phyloP scores from a whole-genome alignment of 2,329 filamentous ascomycete species.

The Aphanoascus verrucosus region DNA sequence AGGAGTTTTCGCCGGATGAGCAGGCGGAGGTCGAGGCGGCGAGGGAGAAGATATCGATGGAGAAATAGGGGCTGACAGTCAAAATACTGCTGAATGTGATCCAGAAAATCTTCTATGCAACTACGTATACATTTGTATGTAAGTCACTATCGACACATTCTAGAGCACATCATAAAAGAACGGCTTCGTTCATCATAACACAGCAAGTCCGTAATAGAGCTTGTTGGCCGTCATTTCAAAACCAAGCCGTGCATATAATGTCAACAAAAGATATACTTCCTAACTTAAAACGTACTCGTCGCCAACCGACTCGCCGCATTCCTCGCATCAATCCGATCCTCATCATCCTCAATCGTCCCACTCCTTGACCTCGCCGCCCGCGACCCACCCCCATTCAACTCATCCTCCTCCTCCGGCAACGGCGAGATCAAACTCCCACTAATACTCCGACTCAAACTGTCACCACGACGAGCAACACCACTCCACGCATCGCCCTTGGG shows the following conservation, averaged over 20 bases:
- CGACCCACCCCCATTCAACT: conserved; percentile 36
- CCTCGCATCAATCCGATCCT: conserved; percentile 86
- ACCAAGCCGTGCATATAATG: neutral
- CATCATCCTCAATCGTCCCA: conserved; percentile 52
- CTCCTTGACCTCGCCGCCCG: conserved; percentile 37
- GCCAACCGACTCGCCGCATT: conserved; percentile 92
- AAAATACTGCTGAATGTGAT: too few relatives aligned
- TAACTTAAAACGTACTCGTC: conserved; percentile 74
- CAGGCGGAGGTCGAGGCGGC: conserved; percentile 16
- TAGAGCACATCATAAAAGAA: neutral
- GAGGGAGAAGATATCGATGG: neutral
- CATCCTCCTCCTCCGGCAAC: conserved; percentile 53
- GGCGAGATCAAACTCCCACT: conserved; percentile 60
- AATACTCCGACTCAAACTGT: conserved; percentile 66
- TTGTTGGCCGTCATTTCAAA: neutral
- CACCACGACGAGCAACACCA: conserved; percentile 72
- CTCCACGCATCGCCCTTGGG: conserved; percentile 98
- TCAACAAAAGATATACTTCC: neutral
- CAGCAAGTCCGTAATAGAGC: neutral
- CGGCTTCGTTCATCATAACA: neutral
- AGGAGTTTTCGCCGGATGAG: conserved; percentile 18
- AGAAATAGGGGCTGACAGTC: neutral
- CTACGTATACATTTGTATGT: conserved; percentile 3
- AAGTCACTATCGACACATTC: conserved; percentile 4
- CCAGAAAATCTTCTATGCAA: neutral